Evolutionary conservation across 768 basidiomycete genomes (phyloP).

Genomic region (Calvatia gigantea): DNA sequence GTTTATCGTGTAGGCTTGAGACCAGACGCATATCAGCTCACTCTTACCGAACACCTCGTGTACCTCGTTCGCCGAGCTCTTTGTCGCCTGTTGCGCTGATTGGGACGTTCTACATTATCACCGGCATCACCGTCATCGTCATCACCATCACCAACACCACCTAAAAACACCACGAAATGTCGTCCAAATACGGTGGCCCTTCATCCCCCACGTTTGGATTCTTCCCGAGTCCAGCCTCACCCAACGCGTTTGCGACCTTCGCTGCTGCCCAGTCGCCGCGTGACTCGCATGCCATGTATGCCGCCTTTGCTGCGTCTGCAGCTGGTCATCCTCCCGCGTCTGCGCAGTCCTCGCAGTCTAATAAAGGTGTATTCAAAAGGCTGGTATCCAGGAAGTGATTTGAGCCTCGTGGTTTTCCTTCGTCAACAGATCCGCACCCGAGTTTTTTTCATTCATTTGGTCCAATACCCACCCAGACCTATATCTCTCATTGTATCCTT

Average conservation of each 20-base stretch:
- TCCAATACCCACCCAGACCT: not conserved
- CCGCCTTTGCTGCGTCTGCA: constrained; percentile 33
- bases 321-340: constrained; percentile 4
- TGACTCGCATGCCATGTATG: constrained; percentile 56
- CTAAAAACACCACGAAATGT: constrained; percentile 31
- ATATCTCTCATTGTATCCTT: not conserved
- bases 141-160: constrained; percentile 3
- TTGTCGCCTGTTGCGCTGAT: not conserved
- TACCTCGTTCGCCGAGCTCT: not conserved
- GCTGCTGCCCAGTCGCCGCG: constrained; percentile 53
- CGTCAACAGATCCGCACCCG: not conserved
- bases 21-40: not conserved
- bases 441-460: not conserved
- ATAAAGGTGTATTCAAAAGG: not conserved
- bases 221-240: constrained; percentile 56
- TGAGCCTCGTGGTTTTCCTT: not conserved
- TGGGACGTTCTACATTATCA: constrained; percentile 6
- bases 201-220: constrained; percentile 56
- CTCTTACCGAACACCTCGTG: not conserved
- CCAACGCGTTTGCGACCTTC: constrained; percentile 53
- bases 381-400: constrained; percentile 2
- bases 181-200: constrained; percentile 45
- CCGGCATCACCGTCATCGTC: constrained; percentile 4
- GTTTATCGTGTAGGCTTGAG: not conserved
- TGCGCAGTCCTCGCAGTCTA: not conserved